Base-by-base conservation (phyloP, 257 asterid species). In the Petunia secreta region DNA sequence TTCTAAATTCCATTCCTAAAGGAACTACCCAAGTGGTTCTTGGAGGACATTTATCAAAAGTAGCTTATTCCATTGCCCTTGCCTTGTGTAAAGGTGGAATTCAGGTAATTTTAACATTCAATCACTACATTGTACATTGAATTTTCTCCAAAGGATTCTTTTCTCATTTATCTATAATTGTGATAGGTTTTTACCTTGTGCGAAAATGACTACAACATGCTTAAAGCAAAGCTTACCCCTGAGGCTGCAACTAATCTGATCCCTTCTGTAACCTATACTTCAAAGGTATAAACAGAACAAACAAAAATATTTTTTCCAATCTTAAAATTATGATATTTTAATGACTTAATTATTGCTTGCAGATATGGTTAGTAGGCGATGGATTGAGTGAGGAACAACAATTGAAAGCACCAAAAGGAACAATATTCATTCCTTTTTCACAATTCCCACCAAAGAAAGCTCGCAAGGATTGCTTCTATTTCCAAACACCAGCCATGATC, bases 291-390 rank as follows among this genome's bases (percentile, higher is more conserved):
- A 5, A 48, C 8, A 48, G 53, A 48, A 57, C 36, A 57, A 57
- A 0, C 8, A 5, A 15, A 57, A 14, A 4, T 8, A 57, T 57
- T n/a, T 0, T 57, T 57, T 55, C 15, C 63, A 57, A 57, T 57
- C 37, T 10, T 48, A 6, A 7, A 48, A 48, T 48, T 48, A 57
- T 57, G 8, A 57, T 57, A 55, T 57, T 34, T 5, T 57, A 14
- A 57, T 57, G 6, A 57, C 16, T 57, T 0, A 1, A 57, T 8
- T 57, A 34, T 71, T 83, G 44, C 69, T 15, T 38, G 50, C 83
- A 88, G 92, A 67, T 34, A 59, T 88, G 92, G 90, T 40, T 88
- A 34, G 89, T 85, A 36, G 90, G 89, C 65, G 86, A 82, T 52
- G 90, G 90, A 63, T 59, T 88, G 36, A 83, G 46, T 2, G 83